Percentiles rank a stretch among this genome's conserved stretches.
These are phyloP conservation scores for Zea luxurians DNA, from an alignment of 176 grass and related monocot species.

Conservation along the genomic window DNA sequence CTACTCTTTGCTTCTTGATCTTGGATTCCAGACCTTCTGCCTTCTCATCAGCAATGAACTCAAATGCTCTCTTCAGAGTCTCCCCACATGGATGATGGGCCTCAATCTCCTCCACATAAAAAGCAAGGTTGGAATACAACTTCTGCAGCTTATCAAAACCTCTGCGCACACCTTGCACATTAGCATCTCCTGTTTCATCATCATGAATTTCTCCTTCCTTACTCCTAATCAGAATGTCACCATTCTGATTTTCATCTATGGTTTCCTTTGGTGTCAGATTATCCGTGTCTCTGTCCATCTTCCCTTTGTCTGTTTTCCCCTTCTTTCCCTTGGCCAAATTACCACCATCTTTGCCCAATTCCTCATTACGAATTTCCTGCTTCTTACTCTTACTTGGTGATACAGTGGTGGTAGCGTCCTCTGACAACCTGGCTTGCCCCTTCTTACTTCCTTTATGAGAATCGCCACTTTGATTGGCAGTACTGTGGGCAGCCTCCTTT, in stretches of 20 bases:
- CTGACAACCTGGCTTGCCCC: neutral
- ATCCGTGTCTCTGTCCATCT: neutral
- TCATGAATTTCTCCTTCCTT: neutral
- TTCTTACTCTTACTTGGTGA: slow-evolving; percentile 22
- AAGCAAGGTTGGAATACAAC: slow-evolving; percentile 44
- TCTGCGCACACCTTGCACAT: neutral
- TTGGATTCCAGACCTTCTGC: slow-evolving; percentile 37
- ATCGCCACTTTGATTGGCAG: neutral
- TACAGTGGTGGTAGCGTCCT: neutral
- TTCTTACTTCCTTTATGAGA: slow-evolving; percentile 7
- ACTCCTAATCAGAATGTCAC: neutral
- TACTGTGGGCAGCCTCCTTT: neutral
- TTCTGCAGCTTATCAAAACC: slow-evolving; percentile 33
- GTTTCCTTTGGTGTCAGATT: neutral
- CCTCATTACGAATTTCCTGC: neutral
- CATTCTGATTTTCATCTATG: slow-evolving; percentile 9
- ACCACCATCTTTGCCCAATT: slow-evolving; percentile 5
- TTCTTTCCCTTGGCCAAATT: slow-evolving; percentile 5
- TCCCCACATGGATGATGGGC: slow-evolving; percentile 33
- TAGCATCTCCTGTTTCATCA: slow-evolving; percentile 25
- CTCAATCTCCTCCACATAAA: slow-evolving; percentile 31
- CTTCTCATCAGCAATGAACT: slow-evolving; percentile 40
- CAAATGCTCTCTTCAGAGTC: slow-evolving; percentile 48
- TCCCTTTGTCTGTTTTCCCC: slow-evolving; percentile 27
- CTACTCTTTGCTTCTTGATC: slow-evolving; percentile 23